Percentiles rank a stretch among this genome's conserved stretches.
Evolutionary conservation across 78 protist species (phyloP).

Genomic region (Dictyostelium intermedium): DNA sequence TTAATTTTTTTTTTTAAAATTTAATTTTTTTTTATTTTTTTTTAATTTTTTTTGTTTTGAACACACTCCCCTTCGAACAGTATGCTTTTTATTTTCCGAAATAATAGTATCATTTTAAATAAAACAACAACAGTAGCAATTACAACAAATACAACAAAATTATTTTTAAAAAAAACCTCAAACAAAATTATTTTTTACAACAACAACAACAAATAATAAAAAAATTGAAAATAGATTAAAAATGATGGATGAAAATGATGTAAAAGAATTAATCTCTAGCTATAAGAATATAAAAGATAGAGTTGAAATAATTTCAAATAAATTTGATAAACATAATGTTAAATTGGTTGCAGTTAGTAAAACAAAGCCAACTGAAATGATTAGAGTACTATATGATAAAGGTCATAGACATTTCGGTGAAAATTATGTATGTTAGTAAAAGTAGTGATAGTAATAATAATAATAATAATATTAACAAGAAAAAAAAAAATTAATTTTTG

Average conservation of each 20-base stretch:
- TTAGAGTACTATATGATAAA: slow-evolving; percentile 37
- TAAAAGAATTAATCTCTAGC: slow-evolving; percentile 4
- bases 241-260: slow-evolving; percentile 6
- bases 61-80: not conserved
- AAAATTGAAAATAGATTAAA: not conserved
- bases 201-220: not conserved
- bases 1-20: not conserved
- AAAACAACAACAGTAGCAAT: not conserved
- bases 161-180: not conserved
- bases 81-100: not conserved
- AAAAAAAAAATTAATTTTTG: too few species aligned
- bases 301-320: not conserved
- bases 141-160: not conserved
- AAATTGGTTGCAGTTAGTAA: slow-evolving; percentile 75
- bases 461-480: too few species aligned
- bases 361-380: slow-evolving; percentile 65
- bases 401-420: slow-evolving; percentile 83
- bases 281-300: not conserved
- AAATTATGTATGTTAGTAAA: slow-evolving; percentile 74
- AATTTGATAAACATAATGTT: not conserved
- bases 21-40: not conserved
- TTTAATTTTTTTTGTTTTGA: not conserved
- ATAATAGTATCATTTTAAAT: not conserved
- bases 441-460: too few species aligned
- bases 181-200: not conserved